phyloP scores from a whole-genome alignment of 192 early-diverging fungal genomes.

The Coemansia sp. region DNA sequence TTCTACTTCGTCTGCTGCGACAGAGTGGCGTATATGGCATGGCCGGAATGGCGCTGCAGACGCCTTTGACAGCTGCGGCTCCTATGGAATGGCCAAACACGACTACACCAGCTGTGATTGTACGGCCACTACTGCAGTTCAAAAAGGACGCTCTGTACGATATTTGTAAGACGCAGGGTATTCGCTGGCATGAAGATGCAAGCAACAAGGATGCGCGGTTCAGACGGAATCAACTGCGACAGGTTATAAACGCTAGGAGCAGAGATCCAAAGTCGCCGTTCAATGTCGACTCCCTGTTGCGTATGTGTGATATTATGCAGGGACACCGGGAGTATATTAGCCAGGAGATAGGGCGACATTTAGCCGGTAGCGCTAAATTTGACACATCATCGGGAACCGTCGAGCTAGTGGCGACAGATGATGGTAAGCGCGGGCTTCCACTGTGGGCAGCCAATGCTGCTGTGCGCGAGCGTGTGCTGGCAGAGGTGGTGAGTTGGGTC shows the following conservation, averaged over 20 bases:
- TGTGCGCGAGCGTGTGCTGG: constrained; percentile 44
- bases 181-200: constrained; percentile 50
- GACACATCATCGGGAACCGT: constrained; percentile 12
- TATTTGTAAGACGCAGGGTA: constrained; percentile 19
- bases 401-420: constrained; percentile 16
- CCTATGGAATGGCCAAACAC: not conserved
- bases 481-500: constrained; percentile 31
- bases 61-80: constrained; percentile 12
- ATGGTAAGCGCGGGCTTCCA: constrained; percentile 5
- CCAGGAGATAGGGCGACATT: constrained; percentile 6
- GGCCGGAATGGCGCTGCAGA: constrained; percentile 35
- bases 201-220: constrained; percentile 44
- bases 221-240: constrained; percentile 41
- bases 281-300: constrained; percentile 16
- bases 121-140: constrained; percentile 46
- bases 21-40: constrained; percentile 49
- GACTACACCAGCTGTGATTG: constrained; percentile 10
- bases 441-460: constrained; percentile 29
- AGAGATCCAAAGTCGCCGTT: constrained; percentile 19
- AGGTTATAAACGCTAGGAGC: constrained; percentile 18
- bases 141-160: constrained; percentile 29
- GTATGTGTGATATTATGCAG: constrained; percentile 40
- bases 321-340: constrained; percentile 36
- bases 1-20: constrained; percentile 42
- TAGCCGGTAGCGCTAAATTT: constrained; percentile 16